Evolutionary conservation across 169 alveolate species (phyloP).

Genomic region (Theileria parva): DNA sequence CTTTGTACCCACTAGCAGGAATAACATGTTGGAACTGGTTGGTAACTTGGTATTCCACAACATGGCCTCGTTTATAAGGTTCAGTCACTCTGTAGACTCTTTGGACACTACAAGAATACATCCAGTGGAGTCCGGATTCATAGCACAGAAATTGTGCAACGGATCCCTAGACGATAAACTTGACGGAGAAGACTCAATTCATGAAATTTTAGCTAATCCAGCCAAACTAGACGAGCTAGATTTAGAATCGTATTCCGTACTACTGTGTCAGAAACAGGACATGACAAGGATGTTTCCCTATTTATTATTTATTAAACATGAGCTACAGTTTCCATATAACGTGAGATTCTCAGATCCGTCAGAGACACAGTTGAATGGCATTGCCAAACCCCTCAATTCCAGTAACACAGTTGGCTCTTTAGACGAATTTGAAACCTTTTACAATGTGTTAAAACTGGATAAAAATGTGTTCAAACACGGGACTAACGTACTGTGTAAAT

Average conservation of each 20-base stretch:
- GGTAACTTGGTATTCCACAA: conserved; percentile 69
- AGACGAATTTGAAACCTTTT: conserved; percentile 70
- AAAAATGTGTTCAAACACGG: conserved; percentile 64
- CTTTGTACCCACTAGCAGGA: conserved; percentile 33
- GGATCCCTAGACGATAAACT: conserved; percentile 70
- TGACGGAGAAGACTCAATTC: conserved; percentile 60
- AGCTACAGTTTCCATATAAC: conserved; percentile 70
- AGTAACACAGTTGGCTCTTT: neutral
- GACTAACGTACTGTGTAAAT: conserved; percentile 70
- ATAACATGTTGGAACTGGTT: conserved; percentile 33
- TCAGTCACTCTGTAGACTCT: conserved; percentile 44
- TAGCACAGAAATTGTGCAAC: conserved; percentile 70
- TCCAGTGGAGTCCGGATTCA: conserved; percentile 70
- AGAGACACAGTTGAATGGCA: neutral
- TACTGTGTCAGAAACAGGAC: conserved; percentile 50
- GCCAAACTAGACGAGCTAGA: conserved; percentile 66
- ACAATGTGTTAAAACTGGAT: conserved; percentile 65
- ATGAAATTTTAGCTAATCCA: conserved; percentile 49
- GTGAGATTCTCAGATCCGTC: neutral
- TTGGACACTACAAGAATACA: conserved; percentile 78
- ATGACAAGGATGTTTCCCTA: conserved; percentile 74
- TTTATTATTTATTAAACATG: conserved; percentile 65
- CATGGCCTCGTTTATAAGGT: conserved; percentile 72
- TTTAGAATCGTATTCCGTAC: conserved; percentile 58
- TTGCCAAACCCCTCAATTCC: neutral